Percentiles rank a stretch among this genome's conserved stretches.
phyloP scores from a whole-genome alignment of 2,329 filamentous ascomycete genomes.

The Tolypocladium guangdongense region DNA sequence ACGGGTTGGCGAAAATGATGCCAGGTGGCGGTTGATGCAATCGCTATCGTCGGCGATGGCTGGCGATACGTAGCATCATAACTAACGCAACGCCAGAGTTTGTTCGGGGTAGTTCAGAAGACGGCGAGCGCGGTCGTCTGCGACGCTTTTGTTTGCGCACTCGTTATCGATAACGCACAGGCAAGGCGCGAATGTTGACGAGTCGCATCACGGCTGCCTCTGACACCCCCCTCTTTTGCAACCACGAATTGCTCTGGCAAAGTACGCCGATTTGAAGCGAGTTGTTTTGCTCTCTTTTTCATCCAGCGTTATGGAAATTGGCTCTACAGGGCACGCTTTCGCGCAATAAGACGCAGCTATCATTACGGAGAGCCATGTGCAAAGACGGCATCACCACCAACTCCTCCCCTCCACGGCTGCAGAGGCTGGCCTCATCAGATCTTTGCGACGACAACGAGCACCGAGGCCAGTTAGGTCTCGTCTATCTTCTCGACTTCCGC shows the following conservation, averaged over 20 bases:
- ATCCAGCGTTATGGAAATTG: neutral
- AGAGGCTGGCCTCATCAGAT: neutral
- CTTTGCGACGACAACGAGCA: neutral
- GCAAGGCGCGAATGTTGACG: neutral
- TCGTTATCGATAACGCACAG: neutral
- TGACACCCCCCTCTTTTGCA: no score
- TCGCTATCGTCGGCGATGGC: neutral
- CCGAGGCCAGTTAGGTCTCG: conserved; percentile 29
- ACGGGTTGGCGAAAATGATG: neutral
- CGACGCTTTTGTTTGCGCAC: neutral
- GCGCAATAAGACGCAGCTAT: neutral
- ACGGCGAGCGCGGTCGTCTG: neutral
- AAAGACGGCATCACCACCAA: neutral
- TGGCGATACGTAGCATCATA: neutral
- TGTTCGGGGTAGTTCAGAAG: neutral
- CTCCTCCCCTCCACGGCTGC: neutral
- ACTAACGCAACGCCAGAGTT: neutral
- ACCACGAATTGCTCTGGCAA: neutral
- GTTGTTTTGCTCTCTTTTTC: neutral
- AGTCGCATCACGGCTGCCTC: neutral
- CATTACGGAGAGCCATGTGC: neutral
- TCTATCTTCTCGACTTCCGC: conserved; percentile 84
- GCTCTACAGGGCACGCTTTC: neutral
- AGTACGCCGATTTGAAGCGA: neutral
- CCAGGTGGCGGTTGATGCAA: neutral